phyloP scores from a whole-genome alignment of 495 filamentous ascomycete species.

The Chaetomium cochliodes region DNA sequence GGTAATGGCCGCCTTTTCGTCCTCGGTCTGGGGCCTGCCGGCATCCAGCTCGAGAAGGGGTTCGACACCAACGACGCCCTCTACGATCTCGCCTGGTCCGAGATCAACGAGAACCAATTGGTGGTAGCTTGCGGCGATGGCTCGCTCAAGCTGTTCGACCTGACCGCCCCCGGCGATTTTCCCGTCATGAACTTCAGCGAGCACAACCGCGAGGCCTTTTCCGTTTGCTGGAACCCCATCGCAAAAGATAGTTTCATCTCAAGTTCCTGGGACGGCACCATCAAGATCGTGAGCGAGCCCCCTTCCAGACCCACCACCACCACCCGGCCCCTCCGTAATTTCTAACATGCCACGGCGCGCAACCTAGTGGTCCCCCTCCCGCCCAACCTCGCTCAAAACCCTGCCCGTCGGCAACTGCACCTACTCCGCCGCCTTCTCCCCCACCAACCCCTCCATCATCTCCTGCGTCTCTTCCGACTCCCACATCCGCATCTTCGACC shows the following conservation, averaged over 20 bases:
- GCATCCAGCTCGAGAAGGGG: slow-evolving; percentile 80
- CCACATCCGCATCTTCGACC: slow-evolving; percentile 83
- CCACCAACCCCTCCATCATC: slow-evolving; percentile 73
- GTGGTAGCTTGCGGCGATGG: slow-evolving; percentile 86
- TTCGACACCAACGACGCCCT: slow-evolving; percentile 97
- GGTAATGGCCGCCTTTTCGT: slow-evolving; percentile 90
- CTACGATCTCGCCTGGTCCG: slow-evolving; percentile 91
- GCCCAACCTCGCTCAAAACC: slow-evolving; percentile 69
- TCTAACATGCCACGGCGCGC: slow-evolving; percentile 3
- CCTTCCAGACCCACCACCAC: not conserved
- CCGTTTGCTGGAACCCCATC: slow-evolving; percentile 85
- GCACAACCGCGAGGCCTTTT: slow-evolving; percentile 87
- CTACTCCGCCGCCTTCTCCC: slow-evolving; percentile 79
- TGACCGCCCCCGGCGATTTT: slow-evolving; percentile 66
- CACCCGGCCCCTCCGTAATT: not conserved
- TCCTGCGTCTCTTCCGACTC: slow-evolving; percentile 82
- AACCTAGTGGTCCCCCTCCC: slow-evolving; percentile 70
- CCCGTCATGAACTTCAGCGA: slow-evolving; percentile 87
- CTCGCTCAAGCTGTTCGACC: slow-evolving; percentile 90
- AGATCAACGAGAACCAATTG: slow-evolving; percentile 91
- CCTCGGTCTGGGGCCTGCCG: slow-evolving; percentile 73
- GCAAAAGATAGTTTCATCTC: slow-evolving; percentile 88
- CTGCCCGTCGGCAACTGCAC: slow-evolving; percentile 89
- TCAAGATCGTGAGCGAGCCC: slow-evolving; percentile 68
- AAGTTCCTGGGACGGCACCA: slow-evolving; percentile 88